Conservation (phyloP, 768 basidiomycete genomes). For the Hydnum rufescens region DNA sequence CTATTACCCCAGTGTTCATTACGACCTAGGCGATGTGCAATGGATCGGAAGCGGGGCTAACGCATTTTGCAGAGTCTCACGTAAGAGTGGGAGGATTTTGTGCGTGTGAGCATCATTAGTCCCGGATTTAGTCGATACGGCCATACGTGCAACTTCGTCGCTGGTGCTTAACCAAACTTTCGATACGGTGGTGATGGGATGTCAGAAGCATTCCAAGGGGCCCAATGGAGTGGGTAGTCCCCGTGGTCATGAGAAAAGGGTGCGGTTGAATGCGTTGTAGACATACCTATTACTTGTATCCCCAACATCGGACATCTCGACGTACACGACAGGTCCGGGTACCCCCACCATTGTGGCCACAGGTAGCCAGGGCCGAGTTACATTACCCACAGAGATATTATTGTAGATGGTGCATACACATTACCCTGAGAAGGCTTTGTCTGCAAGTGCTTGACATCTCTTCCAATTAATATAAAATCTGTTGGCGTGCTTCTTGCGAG, state of each 20-base stretch:
- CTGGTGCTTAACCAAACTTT: neutral
- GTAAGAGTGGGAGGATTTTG: constrained; percentile 1
- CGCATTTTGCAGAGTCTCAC: neutral
- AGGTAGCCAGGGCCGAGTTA: neutral
- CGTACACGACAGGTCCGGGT: neutral
- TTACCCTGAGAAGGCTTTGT: neutral
- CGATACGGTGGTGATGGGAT: neutral
- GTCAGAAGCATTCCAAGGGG: neutral
- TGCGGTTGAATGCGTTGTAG: neutral
- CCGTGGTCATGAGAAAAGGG: neutral
- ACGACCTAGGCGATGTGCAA: constrained; percentile 1
- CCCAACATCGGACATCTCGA: neutral
- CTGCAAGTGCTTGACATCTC: no score
- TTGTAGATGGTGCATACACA: neutral
- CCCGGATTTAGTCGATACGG: constrained; percentile 1
- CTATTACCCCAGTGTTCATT: neutral
- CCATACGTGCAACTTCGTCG: neutral
- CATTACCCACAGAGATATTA: neutral
- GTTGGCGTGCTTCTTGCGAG: no score
- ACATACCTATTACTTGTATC: neutral
- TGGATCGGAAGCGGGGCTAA: neutral
- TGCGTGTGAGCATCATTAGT: neutral
- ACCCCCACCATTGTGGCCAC: neutral
- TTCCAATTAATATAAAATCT: no score
- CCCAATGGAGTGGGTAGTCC: neutral